phyloP scores from a whole-genome alignment of 805 yeast species.

The Peterozyma toletana region DNA sequence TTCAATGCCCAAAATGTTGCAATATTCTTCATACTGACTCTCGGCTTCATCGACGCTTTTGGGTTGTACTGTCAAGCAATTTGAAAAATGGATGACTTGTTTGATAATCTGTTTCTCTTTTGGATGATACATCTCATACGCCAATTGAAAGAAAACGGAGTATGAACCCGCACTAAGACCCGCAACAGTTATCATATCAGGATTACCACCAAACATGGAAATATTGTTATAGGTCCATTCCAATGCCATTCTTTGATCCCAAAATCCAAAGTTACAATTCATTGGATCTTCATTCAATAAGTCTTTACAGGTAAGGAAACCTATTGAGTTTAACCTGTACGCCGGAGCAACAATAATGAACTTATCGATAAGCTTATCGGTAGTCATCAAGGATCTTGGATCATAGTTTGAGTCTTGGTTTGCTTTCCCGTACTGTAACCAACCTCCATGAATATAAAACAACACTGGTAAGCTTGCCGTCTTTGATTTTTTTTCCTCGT shows the following conservation, averaged over 20 bases:
- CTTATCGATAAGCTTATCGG: slow-evolving; percentile 20
- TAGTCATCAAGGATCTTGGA: slow-evolving; percentile 17
- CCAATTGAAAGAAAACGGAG: slow-evolving; percentile 33
- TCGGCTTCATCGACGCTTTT: slow-evolving; percentile 29
- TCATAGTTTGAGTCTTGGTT: slow-evolving; percentile 13
- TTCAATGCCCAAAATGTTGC: slow-evolving; percentile 17
- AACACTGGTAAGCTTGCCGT: slow-evolving; percentile 33
- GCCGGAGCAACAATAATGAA: slow-evolving; percentile 30
- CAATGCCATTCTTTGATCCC: slow-evolving; percentile 40
- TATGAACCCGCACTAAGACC: slow-evolving; percentile 44
- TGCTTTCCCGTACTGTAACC: slow-evolving; percentile 29
- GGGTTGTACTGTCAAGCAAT: slow-evolving; percentile 31
- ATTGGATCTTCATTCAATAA: slow-evolving; percentile 20
- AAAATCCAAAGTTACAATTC: slow-evolving; percentile 29
- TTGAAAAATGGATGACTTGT: slow-evolving; percentile 27
- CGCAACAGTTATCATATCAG: slow-evolving; percentile 30
- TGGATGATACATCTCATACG: slow-evolving; percentile 34
- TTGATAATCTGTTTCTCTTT: slow-evolving; percentile 31
- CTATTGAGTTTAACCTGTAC: slow-evolving; percentile 33
- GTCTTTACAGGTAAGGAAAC: slow-evolving; percentile 31
- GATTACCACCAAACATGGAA: slow-evolving; percentile 38
- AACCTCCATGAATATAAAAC: slow-evolving; percentile 37
- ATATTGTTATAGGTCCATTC: slow-evolving; percentile 40
- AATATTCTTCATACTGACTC: slow-evolving; percentile 28
- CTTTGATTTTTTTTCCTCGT: slow-evolving; percentile 22